Conservation (phyloP, 805 yeast species). For the Nakazawaea holstii region DNA sequence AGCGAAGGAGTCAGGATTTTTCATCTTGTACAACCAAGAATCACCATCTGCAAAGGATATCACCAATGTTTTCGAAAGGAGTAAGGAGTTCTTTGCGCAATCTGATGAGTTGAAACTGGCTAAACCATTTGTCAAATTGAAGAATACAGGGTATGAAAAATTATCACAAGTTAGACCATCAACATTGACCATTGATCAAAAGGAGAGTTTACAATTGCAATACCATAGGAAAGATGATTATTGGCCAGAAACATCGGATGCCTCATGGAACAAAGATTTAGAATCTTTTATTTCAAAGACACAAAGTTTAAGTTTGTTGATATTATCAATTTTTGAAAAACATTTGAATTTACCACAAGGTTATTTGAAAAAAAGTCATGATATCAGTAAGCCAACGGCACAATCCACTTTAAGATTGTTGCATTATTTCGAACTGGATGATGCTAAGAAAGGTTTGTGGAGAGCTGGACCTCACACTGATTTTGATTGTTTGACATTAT, state of each 20-base stretch:
- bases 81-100: constrained; percentile 20
- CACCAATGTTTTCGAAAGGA: constrained; percentile 21
- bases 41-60: constrained; percentile 25
- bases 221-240: constrained; percentile 23
- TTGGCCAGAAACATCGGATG: constrained; percentile 26
- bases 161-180: constrained; percentile 29
- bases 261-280: constrained; percentile 22
- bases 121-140: constrained; percentile 25
- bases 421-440: constrained; percentile 26
- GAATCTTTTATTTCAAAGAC: constrained; percentile 19
- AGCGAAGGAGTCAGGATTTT: constrained; percentile 26
- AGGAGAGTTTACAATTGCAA: constrained; percentile 27
- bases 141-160: constrained; percentile 29
- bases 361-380: constrained; percentile 24
- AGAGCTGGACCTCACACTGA: constrained; percentile 34
- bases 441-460: constrained; percentile 21
- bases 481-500: constrained; percentile 28
- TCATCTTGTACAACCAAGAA: constrained; percentile 25
- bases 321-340: constrained; percentile 26
- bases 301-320: constrained; percentile 20
- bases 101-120: constrained; percentile 22
- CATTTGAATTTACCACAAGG: constrained; percentile 23
- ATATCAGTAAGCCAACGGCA: constrained; percentile 21
- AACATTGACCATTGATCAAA: constrained; percentile 27
- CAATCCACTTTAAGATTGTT: constrained; percentile 29